Evolutionary conservation across 805 yeast species (phyloP).

Genomic region (Metschnikowia henanensis): DNA sequence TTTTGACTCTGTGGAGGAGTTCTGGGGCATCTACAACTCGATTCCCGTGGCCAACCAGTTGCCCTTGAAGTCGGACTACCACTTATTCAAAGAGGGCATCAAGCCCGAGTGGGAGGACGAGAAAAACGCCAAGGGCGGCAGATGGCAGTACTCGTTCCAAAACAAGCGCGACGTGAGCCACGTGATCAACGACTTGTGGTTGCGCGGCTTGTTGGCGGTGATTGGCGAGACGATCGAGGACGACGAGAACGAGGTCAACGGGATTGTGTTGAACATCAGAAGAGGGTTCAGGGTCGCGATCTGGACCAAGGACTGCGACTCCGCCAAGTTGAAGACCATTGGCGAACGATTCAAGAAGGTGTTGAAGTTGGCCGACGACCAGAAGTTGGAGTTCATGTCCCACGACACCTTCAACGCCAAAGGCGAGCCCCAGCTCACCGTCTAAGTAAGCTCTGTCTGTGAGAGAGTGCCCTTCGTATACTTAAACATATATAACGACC

Average conservation of each 20-base stretch:
- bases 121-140: slow-evolving; percentile 87
- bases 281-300: slow-evolving; percentile 81
- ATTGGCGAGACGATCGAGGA: slow-evolving; percentile 95
- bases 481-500: slow-evolving; percentile 19
- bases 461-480: slow-evolving; percentile 11
- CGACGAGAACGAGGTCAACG: slow-evolving; percentile 83
- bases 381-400: slow-evolving; percentile 75
- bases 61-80: slow-evolving; percentile 92
- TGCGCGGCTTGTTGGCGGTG: slow-evolving; percentile 80
- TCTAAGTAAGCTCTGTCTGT: slow-evolving; percentile 10
- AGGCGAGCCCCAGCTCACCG: slow-evolving; percentile 27
- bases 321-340: slow-evolving; percentile 60
- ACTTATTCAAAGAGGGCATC: slow-evolving; percentile 89
- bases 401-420: slow-evolving; percentile 55
- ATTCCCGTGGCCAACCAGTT: slow-evolving; percentile 90
- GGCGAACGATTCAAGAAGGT: slow-evolving; percentile 89
- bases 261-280: slow-evolving; percentile 85
- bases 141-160: slow-evolving; percentile 74
- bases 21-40: slow-evolving; percentile 96
- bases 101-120: slow-evolving; percentile 99
- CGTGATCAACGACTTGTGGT: slow-evolving; percentile 88
- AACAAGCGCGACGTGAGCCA: slow-evolving; percentile 58
- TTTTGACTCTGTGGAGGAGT: slow-evolving; percentile 94
- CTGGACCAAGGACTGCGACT: slow-evolving; percentile 87
- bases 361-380: slow-evolving; percentile 70